These are phyloP conservation scores for Porphyrellus sp. DNA, from an alignment of 1,284 basidiomycete species.

Conservation along the genomic window DNA sequence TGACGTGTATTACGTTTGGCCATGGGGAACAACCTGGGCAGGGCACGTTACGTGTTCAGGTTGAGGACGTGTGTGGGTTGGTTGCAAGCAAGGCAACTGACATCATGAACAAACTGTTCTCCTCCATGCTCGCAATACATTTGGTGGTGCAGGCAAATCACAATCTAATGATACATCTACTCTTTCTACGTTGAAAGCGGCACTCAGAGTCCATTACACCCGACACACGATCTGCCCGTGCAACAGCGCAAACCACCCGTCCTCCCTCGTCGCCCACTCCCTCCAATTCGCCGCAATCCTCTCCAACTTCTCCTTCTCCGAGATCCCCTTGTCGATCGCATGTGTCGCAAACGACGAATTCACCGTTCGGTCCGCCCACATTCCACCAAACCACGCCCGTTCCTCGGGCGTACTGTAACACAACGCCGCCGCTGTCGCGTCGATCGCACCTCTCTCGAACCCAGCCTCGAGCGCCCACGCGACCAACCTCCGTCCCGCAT, in stretches of 20 bases:
- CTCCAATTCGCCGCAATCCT: constrained; percentile 13
- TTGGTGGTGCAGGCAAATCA: too few species aligned
- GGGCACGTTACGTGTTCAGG: too few species aligned
- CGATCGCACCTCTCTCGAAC: neutral
- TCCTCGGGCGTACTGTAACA: constrained; percentile 29
- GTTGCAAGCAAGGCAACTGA: too few species aligned
- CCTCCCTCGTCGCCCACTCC: constrained; percentile 34
- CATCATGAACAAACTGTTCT: too few species aligned
- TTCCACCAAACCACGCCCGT: constrained; percentile 34
- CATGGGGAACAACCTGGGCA: too few species aligned
- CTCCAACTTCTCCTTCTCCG: neutral
- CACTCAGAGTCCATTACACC: neutral
- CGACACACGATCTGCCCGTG: constrained; percentile 37
- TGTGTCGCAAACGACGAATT: constrained; percentile 22
- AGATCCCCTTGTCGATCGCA: constrained; percentile 31
- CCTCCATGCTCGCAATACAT: too few species aligned
- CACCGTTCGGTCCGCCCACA: constrained; percentile 38
- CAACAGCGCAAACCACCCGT: constrained; percentile 36
- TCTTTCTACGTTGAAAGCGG: neutral
- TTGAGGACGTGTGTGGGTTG: too few species aligned
- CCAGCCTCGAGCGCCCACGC: neutral
- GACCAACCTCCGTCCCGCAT: neutral
- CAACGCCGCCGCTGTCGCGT: neutral
- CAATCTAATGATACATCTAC: too few species aligned
- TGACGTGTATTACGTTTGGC: too few species aligned